Conservation (phyloP, 2,329 filamentous ascomycete species). For the Pyricularia sp. region DNA sequence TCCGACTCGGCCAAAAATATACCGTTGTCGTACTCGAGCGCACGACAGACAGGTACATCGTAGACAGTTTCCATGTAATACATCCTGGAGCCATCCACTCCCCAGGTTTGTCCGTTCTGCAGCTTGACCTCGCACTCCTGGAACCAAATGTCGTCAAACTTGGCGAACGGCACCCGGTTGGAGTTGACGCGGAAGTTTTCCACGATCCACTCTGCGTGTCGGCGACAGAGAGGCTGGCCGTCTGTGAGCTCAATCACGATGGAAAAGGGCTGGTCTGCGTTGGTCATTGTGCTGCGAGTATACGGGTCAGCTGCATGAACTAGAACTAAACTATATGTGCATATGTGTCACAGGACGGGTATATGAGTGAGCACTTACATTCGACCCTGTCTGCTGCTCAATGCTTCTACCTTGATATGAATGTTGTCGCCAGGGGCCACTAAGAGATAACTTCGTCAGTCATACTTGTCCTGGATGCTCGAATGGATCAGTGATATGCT, state of each 20-base stretch:
- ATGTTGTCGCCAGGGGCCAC: conserved; percentile 19
- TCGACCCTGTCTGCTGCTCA: conserved; percentile 9
- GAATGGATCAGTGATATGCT: background rate
- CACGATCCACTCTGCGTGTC: conserved; percentile 21
- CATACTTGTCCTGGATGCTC: background rate
- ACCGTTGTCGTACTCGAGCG: background rate
- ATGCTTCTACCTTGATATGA: conserved; percentile 15
- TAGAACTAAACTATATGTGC: background rate
- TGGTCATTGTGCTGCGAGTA: conserved; percentile 11
- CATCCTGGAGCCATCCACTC: conserved; percentile 16
- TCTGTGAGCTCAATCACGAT: conserved; percentile 14
- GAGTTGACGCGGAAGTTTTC: conserved; percentile 17
- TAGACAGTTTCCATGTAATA: conserved; percentile 5
- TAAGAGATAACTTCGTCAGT: background rate
- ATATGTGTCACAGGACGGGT: background rate
- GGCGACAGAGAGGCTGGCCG: conserved; percentile 16
- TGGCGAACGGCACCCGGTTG: conserved; percentile 16
- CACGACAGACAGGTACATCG: background rate
- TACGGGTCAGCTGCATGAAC: background rate
- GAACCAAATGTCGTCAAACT: conserved; percentile 20
- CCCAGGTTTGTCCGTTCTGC: conserved; percentile 17
- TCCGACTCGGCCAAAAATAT: conserved; percentile 1
- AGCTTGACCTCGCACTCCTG: conserved; percentile 14
- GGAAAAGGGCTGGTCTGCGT: conserved; percentile 10
- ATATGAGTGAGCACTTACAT: background rate